A percentile compares a stretch with the other conserved stretches of the same genome.
phyloP scores from a whole-genome alignment of 2,329 filamentous ascomycete species.

The Aspergillus intermedius region DNA sequence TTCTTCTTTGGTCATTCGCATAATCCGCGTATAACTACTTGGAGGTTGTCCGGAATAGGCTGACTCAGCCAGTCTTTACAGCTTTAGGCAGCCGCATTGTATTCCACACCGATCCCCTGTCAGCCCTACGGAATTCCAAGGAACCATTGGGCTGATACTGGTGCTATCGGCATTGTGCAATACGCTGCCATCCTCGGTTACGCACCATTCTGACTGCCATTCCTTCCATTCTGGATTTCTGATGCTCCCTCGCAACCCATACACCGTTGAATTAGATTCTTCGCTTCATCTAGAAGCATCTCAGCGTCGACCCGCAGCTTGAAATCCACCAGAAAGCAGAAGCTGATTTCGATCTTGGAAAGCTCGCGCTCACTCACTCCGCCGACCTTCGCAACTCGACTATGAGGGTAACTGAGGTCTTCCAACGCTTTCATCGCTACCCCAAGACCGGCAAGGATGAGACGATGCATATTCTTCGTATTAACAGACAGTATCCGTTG shows the following conservation, averaged over 20 bases:
- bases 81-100: slow-evolving; percentile 8
- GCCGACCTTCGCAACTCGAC: slow-evolving; percentile 76
- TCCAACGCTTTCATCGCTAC: slow-evolving; percentile 95
- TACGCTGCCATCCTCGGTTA: background rate
- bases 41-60: background rate
- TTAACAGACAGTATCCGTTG: slow-evolving; percentile 77
- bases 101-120: too few relatives aligned
- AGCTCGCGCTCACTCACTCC: slow-evolving; percentile 79
- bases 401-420: slow-evolving; percentile 80
- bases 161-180: background rate
- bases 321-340: slow-evolving; percentile 80
- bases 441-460: slow-evolving; percentile 74
- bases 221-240: background rate
- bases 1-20: background rate
- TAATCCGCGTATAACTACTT: background rate
- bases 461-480: slow-evolving; percentile 73
- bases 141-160: too few relatives aligned
- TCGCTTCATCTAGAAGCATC: slow-evolving; percentile 48
- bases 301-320: slow-evolving; percentile 62
- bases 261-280: slow-evolving; percentile 20
- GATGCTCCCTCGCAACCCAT: background rate
- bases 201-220: background rate
- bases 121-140: too few relatives aligned
- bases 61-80: background rate
- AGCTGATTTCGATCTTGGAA: slow-evolving; percentile 78